Base-by-base conservation (phyloP, 2,329 filamentous ascomycete species). In the Colletotrichum sp. region DNA sequence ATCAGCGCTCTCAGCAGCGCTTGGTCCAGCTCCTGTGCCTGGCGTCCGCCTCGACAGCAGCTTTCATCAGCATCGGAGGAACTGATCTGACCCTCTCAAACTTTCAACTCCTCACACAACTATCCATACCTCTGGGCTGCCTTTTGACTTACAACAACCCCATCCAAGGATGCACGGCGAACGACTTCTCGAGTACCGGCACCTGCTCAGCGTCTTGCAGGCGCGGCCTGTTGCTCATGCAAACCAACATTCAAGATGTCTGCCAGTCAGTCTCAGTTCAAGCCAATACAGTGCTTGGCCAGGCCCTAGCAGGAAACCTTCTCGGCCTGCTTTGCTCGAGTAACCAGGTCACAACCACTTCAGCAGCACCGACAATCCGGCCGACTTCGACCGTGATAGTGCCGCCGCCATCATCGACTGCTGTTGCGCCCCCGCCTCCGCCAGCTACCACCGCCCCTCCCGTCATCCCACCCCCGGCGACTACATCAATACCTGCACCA, bases 101-200 rank as follows among this genome's bases (percentile, higher is more conserved):
- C 78, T 86, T 89, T 71, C 82, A 88, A 71, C 80, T 83, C 57
- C 82, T 89, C 71, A 80, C 82, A n/a, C 80, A 83, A 13, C 76
- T 82, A n/a, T 79, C 82, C 6, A 80, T 86, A 12, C 83, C 86
- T 1, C 71, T 85, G 43, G 78, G 77, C 57, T 89, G 87, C 78
- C 80, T 84, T 16, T 78, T 83, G 48, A 86, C 85, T 38, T 89
- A 89, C 80, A 85, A 86, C 77, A 80, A 81, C 8, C 83, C 83
- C 7, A 83, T 89, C 30, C 57, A 71, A n/a, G 82, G 83, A 66
- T 89, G 87, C 79, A 72, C 67, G 6, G 38, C 78, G 5, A 32
- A 71, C 71, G 87, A 88, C 78, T 88, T 88, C 30, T 77, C 75
- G 8, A 71, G 71, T 4, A 82, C 82, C 43, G 81, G 77, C 15